A percentile compares a stretch with the other conserved stretches of the same genome.
Evolutionary conservation across 345 rosid genomes (phyloP).

Genomic region (Syzygium grande): DNA sequence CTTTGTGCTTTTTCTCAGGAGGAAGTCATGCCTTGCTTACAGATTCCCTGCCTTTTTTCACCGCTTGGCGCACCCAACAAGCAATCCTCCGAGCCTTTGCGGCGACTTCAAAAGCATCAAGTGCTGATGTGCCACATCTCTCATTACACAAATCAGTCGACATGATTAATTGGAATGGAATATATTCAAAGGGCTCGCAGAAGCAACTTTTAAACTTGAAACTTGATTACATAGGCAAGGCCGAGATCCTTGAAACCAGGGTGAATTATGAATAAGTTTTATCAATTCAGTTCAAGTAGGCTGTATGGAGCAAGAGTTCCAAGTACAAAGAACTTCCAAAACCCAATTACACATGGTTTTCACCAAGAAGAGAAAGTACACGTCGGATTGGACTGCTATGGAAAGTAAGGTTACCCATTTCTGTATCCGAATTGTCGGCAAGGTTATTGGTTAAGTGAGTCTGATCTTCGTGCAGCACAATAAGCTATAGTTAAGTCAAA

Average conservation of each 20-base stretch:
- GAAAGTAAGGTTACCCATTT: background rate
- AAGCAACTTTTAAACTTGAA: background rate
- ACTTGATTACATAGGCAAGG: background rate
- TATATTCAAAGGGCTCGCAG: background rate
- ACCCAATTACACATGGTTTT: background rate
- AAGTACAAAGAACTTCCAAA: background rate
- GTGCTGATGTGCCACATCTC: background rate
- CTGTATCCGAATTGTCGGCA: background rate
- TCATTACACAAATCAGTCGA: background rate
- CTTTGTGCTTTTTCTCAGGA: slow-evolving; percentile 29
- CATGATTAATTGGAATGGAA: background rate
- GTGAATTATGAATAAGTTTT: background rate
- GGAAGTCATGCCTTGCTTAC: slow-evolving; percentile 58
- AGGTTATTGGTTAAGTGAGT: background rate
- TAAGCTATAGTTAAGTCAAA: background rate
- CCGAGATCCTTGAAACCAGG: background rate
- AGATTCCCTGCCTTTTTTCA: slow-evolving; percentile 12
- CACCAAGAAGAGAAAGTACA: background rate
- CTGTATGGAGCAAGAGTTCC: background rate
- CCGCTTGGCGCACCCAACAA: background rate
- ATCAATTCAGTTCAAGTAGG: background rate
- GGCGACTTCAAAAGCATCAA: background rate
- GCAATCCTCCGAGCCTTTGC: background rate
- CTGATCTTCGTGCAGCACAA: background rate
- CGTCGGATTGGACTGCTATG: background rate